Evolutionary conservation across 2,329 filamentous ascomycete species (phyloP), one percentile per base, ranked within the genome.

Genomic region (Sclerotinia spermophila): DNA sequence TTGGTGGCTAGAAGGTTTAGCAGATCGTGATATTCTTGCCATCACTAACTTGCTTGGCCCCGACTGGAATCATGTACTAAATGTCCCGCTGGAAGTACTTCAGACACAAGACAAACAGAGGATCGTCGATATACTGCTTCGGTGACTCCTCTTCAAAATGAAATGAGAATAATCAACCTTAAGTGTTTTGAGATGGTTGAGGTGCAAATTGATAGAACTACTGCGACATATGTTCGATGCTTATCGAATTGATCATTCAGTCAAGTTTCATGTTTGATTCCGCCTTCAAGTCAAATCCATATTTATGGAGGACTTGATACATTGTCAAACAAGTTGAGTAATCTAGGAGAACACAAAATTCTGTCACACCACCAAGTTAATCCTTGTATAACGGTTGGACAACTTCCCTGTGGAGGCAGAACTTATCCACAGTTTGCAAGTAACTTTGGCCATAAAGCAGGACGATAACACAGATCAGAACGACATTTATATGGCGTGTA

Each of bases 121-220:
- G 44, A 70, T 72, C 48, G 19, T 81, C 78, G 3, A 82, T 27
- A 53, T 72, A 30, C 64, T 74, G 7, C 70, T 74, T 56, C 68
- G 67, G n/a, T 70, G 61, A 67, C 2, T 13, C 5, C 27, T 15
- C 24, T 17, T 10, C 48, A 17, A 45, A 17, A 66, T 53, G 35
- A 17, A 27, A 40, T 53, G 33, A 40, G 5, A 40, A 40, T 27
- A 40, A 6, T 10, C n/a, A 13, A 51, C 21, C 33, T 38, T 35
- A 19, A 27, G 45, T 44, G 53, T 38, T 15, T 21, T 24, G 48
- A 66, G 35, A 53, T 51, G 35, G 40, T 30, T 21, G 6, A 40
- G 35, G 19, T 19, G 11, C 17, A 53, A 30, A 30, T 30, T 30
- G 35, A 40, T 3, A 42, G 15, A 40, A 38, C 35, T n/a, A 35